These are phyloP conservation scores for Tetrapyrgos nigripes DNA, from an alignment of 1,284 basidiomycete species.

Conservation along the genomic window DNA sequence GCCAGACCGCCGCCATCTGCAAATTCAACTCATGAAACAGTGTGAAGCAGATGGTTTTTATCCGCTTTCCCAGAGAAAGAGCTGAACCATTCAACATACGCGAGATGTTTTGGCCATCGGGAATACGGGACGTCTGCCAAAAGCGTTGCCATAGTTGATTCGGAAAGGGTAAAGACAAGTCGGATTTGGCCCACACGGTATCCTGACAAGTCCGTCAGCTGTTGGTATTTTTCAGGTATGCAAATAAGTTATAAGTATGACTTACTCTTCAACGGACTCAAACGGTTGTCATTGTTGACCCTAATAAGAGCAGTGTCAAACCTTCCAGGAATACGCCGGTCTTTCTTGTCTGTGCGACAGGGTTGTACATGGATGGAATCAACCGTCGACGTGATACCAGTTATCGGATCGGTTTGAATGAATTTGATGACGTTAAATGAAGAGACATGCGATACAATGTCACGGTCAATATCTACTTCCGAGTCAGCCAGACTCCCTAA, in stretches of 20 bases:
- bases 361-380: slow-evolving; percentile 27
- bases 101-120: not conserved
- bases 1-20: too few relatives aligned
- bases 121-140: not conserved
- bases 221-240: too few relatives aligned
- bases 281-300: too few relatives aligned
- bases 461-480: too few relatives aligned
- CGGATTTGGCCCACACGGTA: slow-evolving; percentile 23
- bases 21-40: too few relatives aligned
- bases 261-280: too few relatives aligned
- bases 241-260: too few relatives aligned
- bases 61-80: not conserved
- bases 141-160: not conserved
- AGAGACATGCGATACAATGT: too few relatives aligned
- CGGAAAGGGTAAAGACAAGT: slow-evolving; percentile 28
- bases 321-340: slow-evolving; percentile 19
- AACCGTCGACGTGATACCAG: not conserved
- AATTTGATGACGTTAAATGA: slow-evolving; percentile 18
- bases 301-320: slow-evolving; percentile 29
- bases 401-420: slow-evolving; percentile 13
- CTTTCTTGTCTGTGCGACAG: slow-evolving; percentile 12
- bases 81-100: slow-evolving; percentile 1
- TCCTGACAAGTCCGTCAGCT: too few relatives aligned
- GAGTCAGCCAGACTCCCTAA: slow-evolving; percentile 1
- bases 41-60: not conserved